Evolutionary conservation across 805 yeast genomes (phyloP), one percentile per base, ranked within the genome.

Genomic region (Yamadazyma olivae): DNA sequence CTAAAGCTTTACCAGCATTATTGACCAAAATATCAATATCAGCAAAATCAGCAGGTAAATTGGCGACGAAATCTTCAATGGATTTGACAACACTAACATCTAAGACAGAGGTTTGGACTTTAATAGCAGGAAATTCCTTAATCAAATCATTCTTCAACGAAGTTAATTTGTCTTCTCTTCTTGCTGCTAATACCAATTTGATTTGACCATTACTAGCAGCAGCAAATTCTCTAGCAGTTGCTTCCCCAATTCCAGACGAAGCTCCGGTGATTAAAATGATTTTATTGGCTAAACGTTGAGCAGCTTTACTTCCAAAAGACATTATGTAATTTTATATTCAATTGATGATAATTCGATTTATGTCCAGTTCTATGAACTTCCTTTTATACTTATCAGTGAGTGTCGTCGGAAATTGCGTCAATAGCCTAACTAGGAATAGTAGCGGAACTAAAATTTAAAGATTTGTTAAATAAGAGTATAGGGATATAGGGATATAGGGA

Each of bases 161-260:
- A 9, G 39, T 30, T 32, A 64, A 50, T 32, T 54, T 48, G 22
- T 54, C 59, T 35, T 53, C 55, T 46, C 70, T 54, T 45, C 70
- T 56, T 7, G 70, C 70, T 5, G 68, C 58, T 41, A 64, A 53
- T 23, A 64, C 53, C 39, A 64, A 53, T 43, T 48, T 59, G 40
- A 64, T 53, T 23, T 60, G 48, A 14, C 70, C 70, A 36, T 61
- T 54, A 26, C 68, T 54, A 15, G 69, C 67, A 6, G 53, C 40
- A 3, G 71, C 71, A 46, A 64, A 62, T 37, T 61, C 67, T 35
- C 48, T 52, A 5, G 67, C 69, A 3, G 67, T 59, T 19, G 71
- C 69, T 28, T 55, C 64, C n/a, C 71, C 71, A 39, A 64, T 64
- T n/a, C 71, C 71, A 3, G 67, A 54, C 9, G 66, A 58, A 12